Conservation (phyloP, 176 grass and related monocot genomes). For the Oryza coarctata region DNA sequence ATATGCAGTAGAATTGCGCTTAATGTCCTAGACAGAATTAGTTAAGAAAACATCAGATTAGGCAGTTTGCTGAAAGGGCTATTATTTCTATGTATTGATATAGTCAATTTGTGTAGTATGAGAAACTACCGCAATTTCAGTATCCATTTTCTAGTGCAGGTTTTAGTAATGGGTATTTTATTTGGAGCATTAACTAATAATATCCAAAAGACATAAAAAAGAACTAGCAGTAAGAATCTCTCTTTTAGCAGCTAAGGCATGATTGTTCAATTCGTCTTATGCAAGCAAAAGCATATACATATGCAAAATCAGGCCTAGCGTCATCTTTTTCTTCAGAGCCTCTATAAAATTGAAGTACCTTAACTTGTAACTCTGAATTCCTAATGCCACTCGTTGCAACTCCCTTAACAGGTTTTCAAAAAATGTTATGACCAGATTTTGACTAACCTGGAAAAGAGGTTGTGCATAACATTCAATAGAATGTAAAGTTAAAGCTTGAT, state of each 20-base stretch:
- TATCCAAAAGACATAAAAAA: constrained; percentile 1
- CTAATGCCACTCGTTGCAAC: neutral
- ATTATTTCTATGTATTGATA: neutral
- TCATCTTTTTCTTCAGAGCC: neutral
- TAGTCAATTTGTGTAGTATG: neutral
- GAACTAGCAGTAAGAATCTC: constrained; percentile 33
- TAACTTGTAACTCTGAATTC: neutral
- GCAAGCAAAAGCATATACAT: constrained; percentile 40
- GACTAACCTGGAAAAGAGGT: neutral
- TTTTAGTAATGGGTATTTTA: constrained; percentile 4
- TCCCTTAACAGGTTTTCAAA: neutral
- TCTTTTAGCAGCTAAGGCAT: constrained; percentile 44
- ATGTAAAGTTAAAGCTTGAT: neutral
- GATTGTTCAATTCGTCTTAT: constrained; percentile 43
- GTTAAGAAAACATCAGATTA: neutral
- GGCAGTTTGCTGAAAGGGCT: neutral
- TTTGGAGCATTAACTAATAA: neutral
- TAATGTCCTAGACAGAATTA: neutral
- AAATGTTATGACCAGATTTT: neutral
- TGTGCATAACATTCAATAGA: neutral
- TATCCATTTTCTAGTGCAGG: neutral
- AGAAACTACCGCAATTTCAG: neutral
- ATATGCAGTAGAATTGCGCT: neutral
- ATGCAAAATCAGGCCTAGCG: constrained; percentile 28
- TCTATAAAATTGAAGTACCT: constrained; percentile 14